These are phyloP conservation scores for Crucihimalaya himalaica DNA, from an alignment of 345 rosid species.

Conservation along the genomic window DNA sequence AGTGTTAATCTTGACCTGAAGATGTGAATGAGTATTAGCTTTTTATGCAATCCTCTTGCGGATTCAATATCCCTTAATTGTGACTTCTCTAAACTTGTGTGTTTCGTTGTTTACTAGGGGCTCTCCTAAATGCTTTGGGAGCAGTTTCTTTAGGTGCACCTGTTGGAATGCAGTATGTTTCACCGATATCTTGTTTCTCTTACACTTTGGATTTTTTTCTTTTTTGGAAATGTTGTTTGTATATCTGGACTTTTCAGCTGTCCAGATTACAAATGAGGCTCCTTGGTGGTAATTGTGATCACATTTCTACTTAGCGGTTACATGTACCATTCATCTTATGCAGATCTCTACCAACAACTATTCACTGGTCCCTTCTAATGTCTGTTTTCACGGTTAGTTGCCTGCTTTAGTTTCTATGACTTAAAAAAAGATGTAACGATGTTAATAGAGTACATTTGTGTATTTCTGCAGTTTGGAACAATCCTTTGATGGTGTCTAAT, in stretches of 20 bases:
- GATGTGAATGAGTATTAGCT: slow-evolving; percentile 11
- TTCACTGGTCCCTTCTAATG: slow-evolving; percentile 79
- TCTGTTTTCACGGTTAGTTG: slow-evolving; percentile 71
- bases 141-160: slow-evolving; percentile 88
- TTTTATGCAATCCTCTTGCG: background rate
- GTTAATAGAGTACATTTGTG: background rate
- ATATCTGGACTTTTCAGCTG: slow-evolving; percentile 9
- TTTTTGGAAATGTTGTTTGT: background rate
- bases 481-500: slow-evolving; percentile 24
- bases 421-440: background rate
- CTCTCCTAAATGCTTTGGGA: slow-evolving; percentile 70
- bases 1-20: background rate
- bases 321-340: slow-evolving; percentile 24
- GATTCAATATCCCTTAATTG: background rate
- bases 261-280: background rate
- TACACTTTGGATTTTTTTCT: background rate
- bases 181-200: background rate
- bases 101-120: slow-evolving; percentile 51
- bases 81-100: slow-evolving; percentile 9
- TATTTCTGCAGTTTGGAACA: slow-evolving; percentile 3
- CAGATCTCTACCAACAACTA: slow-evolving; percentile 63
- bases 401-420: background rate
- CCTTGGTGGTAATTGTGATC: slow-evolving; percentile 10
- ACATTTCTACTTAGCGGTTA: background rate
- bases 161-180: slow-evolving; percentile 68